Percentiles rank a stretch among this genome's conserved stretches.
These are phyloP conservation scores for Erysimum cheiranthoides DNA, from an alignment of 345 rosid genomes.

Conservation along the genomic window DNA sequence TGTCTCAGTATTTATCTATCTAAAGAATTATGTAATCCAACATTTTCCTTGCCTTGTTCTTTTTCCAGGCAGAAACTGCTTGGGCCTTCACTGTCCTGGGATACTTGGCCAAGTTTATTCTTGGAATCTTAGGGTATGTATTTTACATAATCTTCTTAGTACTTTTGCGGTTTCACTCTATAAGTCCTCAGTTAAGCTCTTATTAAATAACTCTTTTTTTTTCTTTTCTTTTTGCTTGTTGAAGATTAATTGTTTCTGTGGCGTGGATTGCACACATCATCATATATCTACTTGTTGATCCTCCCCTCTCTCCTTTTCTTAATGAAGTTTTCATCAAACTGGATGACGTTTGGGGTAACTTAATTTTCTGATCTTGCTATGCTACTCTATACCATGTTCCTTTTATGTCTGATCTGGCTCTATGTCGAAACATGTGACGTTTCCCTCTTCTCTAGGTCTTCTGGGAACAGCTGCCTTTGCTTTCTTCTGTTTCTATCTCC, in stretches of 20 bases:
- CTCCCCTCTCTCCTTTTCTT: conserved; percentile 86
- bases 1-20: background rate
- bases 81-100: conserved; percentile 98
- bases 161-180: conserved; percentile 17
- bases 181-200: background rate
- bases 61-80: conserved; percentile 85
- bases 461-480: conserved; percentile 95
- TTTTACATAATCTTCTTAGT: conserved; percentile 23
- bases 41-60: conserved; percentile 11
- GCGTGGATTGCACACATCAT: conserved; percentile 96
- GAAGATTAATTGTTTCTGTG: conserved; percentile 89
- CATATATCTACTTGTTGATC: conserved; percentile 78
- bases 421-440: conserved; percentile 8
- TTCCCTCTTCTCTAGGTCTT: conserved; percentile 65
- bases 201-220: conserved; percentile 23
- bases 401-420: conserved; percentile 15
- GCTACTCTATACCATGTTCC: conserved; percentile 11
- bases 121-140: conserved; percentile 85
- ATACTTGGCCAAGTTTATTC: conserved; percentile 81
- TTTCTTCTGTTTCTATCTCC: conserved; percentile 94
- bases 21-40: background rate
- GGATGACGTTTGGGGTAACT: conserved; percentile 93
- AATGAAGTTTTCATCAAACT: conserved; percentile 96
- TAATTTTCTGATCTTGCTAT: conserved; percentile 7
- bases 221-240: conserved; percentile 8